Base-by-base conservation (phyloP, 2,329 filamentous ascomycete species). In the Elsinoe necatrix region DNA sequence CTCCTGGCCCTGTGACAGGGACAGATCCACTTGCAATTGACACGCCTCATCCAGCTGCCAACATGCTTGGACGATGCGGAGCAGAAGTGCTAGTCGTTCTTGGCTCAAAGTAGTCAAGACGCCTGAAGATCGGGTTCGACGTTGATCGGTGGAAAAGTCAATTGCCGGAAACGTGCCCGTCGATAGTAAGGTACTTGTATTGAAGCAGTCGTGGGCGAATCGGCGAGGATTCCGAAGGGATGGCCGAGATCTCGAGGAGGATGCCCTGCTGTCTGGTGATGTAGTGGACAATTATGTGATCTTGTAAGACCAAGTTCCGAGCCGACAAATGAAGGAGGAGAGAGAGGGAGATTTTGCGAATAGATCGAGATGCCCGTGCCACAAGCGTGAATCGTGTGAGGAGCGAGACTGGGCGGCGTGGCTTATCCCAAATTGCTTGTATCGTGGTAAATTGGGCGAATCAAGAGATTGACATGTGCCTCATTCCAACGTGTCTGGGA, bases 381-480 rank as follows among this genome's bases (percentile, higher is more conserved):
- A 52, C 48, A 52, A 52, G 31, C 16, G 7, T 43, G 18, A 14
- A 23, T 35, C 9, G 27, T 4, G 4, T 29, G 27, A 29, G 21
- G 29, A 25, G 27, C 27, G 9, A 20, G n/a, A 23, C 8, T 20
- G 14, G 27, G 5, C 29, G 29, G 31, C 48, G 31, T 52, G 48
- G 48, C 48, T 37, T 52, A 12, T 27, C 23, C 29, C 43, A 52
- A 52, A 52, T 52, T 52, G 48, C 48, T 52, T 23, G 48, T 37
- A 7, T 52, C n/a, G 29, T 43, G 41, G 9, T 43, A 43, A 43
- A 43, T 43, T 43, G 41, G 34, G 29, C 48, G 48, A 52, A 52
- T 52, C 48, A 52, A 52, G 48, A 37, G 18, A 35, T 35, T 52
- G 48, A 52, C 48, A 52, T 37, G 48, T 52, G 48, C 48, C 48